Evolutionary conservation across 2,329 filamentous ascomycete genomes (phyloP), one percentile per base, ranked within the genome.

Genomic region (Ceratocystis diversiconidia): DNA sequence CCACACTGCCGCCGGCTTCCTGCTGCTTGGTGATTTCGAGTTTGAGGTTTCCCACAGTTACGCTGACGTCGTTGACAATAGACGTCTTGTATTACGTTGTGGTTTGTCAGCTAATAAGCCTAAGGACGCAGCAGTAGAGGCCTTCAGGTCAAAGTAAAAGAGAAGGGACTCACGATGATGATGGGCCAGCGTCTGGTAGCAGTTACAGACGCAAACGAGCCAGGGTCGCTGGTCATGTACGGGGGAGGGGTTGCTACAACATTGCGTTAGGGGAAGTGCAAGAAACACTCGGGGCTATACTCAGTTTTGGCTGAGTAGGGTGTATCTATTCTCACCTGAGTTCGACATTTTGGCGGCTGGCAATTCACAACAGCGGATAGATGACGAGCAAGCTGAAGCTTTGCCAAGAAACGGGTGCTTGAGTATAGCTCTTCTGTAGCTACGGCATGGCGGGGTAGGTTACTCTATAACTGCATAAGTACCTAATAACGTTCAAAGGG

Each of bases 11-110:
- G 28, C 43, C 44, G 25, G 61, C 50, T 19, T 63, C 65, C n/a
- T 62, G 41, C 41, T 57, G 57, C 62, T 80, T 76, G 72, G 87
- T 88, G 67, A 84, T 80, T 8, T 85, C 75, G 63, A 90, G 84
- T 44, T 82, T 79, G 63, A 79, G 78, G 66, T 79, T 76, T 43
- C 79, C 78, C 3, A 87, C 82, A 6, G 88, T 81, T 63, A 89
- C 88, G 77, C 95, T 91, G n/a, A 95, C 81, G 74, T 97, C 92
- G 74, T 99, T 92, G 72, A 99, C 94, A 65, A 88, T 89, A 73
- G 91, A 85, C 17, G 94, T 97, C 90, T 95, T 28, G 48, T 28
- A 28, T 52, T 15, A 3, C 36, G 10, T 15, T 41, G 36, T 41
- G 10, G 36, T 12, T 41, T 12, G 36, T 41, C 36, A 41, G 10